Evolutionary conservation across 2,329 filamentous ascomycete species (phyloP), one percentile per base, ranked within the genome.

Genomic region (Cladosporium sp.): DNA sequence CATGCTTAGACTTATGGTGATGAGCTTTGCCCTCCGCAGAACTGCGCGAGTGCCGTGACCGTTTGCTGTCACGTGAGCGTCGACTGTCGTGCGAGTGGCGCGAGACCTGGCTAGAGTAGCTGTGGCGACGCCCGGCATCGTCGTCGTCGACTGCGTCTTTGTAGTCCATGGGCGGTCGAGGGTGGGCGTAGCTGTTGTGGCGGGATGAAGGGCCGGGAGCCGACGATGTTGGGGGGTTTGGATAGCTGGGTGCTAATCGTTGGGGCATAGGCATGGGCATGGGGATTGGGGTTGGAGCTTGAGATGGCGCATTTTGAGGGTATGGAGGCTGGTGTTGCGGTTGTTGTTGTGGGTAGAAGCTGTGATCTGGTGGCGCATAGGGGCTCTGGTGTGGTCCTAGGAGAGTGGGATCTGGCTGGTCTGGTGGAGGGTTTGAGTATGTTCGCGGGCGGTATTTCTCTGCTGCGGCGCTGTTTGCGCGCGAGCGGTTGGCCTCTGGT

Each of bases 51-150:
- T 64, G 61, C 32, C 30, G 24, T 28, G 59, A 61, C 7, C 41
- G 59, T 18, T 24, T 63, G 21, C 62, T 64, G 26, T 64, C 36
- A 12, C 34, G 52, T 28, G 62, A 65, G 38, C 32, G 60, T 2
- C 49, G 63, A 6, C 63, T 65, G 18, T 59, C 55, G 36, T 65
- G 44, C 4, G 63, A 65, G 55, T 28, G 55, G 12, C 44, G 44
- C 12, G 63, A 65, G 15, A 28, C 24, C 21, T 65, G 63, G 34
- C 63, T 65, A 6, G 63, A 59, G 55, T 65, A 54, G 49, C 63
- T 65, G 30, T 57, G 55, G 49, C 63, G 62, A 4, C 62, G 62
- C 21, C 32, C 12, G 14, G 1, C 14, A 7, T 52, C 52, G 24
- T 64, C 44, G 18, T 64, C 61, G n/a, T 64, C 41, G 34, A 44